Evolutionary conservation across 345 rosid species (phyloP), one percentile per base, ranked within the genome.

Genomic region (Eucalyptus curtisii): DNA sequence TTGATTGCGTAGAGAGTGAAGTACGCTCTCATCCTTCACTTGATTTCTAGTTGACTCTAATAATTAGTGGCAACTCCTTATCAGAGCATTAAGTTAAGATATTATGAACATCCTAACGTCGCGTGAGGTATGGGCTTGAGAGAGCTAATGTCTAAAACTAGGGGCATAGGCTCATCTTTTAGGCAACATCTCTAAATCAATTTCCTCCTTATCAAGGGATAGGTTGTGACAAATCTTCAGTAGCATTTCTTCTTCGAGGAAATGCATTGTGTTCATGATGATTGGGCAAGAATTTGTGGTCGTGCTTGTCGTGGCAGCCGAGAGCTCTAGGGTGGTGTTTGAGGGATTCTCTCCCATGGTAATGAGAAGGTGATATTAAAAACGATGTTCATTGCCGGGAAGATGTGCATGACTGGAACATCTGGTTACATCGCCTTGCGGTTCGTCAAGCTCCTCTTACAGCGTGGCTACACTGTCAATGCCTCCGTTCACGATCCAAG

Each of bases 401-500:
- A 96, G 91, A 97, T 94, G 40, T 94, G 96, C 87, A 97, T 96
- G 12, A 96, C 99, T 49, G 99, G 98, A 86, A 96, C 97, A 45
- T 96, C 97, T 13, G 96, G 99, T 88, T 96, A 95, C 95, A 95
- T 96, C 49, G 95, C 99, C 68, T 94, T 95, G 24, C 91, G 98
- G 96, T 91, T 96, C n/a, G 99, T 96, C 49, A 94, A 93, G 94
- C 93, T 93, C 91, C 98, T 96, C 48, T 97, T 96, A 81, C 90
- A 88, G 30, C 93, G 95, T 59, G 98, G 96, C 24, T 96, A 96
- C 90, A 93, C 93, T 81, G 95, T 96, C 90, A 95, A 93, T 91
- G 99, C 99, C 90, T 93, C 99, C 64, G 95, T 96, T 91, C 97
- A 97, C 4, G 94, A 96, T 87, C 97, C 96, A 88, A 91, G 98